phyloP scores from a whole-genome alignment of 306 rosid species.

The Cucumis cinereus region DNA sequence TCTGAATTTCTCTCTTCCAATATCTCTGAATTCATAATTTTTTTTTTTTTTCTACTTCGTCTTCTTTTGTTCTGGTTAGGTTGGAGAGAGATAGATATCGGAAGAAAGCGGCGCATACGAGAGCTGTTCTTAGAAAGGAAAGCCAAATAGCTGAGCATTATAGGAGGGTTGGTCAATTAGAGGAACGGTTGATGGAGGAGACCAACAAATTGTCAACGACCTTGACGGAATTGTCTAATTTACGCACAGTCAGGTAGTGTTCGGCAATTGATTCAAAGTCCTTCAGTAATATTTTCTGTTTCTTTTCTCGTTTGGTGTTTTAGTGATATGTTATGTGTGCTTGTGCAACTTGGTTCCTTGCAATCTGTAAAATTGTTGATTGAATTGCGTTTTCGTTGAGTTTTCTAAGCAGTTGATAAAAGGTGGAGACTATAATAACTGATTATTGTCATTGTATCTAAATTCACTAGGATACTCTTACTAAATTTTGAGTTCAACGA shows the following conservation, averaged over 20 bases:
- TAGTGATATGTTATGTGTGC: not conserved
- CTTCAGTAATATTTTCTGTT: not conserved
- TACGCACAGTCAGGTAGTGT: slow-evolving; percentile 45
- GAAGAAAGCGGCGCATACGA: slow-evolving; percentile 40
- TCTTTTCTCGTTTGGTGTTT: not conserved
- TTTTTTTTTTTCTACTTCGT: not conserved
- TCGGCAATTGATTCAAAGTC: not conserved
- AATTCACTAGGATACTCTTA: not conserved
- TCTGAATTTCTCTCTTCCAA: not conserved
- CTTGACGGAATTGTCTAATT: slow-evolving; percentile 35
- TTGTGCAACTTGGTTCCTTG: not conserved
- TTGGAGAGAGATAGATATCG: slow-evolving; percentile 51
- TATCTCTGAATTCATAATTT: not conserved
- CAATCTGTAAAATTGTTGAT: not conserved
- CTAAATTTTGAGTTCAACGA: no score
- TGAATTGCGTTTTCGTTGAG: not conserved
- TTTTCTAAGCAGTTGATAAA: not conserved
- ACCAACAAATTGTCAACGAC: slow-evolving; percentile 15
- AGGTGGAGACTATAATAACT: not conserved
- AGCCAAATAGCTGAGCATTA: slow-evolving; percentile 49
- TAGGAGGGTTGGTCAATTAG: slow-evolving; percentile 33
- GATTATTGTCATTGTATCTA: not conserved
- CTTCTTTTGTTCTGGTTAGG: slow-evolving; percentile 12
- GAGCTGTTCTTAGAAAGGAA: slow-evolving; percentile 51
- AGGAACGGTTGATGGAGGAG: slow-evolving; percentile 30